These are phyloP conservation scores for Cryomyces minteri DNA, from an alignment of 495 filamentous ascomycete species.

Conservation along the genomic window DNA sequence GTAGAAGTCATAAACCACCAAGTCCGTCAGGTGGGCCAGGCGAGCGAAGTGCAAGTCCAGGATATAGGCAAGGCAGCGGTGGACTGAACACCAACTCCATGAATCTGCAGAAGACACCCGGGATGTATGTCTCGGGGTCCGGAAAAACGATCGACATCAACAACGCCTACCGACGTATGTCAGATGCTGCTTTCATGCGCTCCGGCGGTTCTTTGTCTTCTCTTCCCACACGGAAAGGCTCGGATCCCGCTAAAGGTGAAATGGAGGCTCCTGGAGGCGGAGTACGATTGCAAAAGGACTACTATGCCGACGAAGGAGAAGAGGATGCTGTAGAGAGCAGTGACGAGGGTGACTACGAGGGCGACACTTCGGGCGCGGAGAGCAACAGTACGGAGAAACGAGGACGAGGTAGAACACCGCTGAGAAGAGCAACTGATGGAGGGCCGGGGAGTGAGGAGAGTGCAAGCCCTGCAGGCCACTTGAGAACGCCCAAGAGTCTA, in stretches of 20 bases:
- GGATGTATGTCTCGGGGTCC: slow-evolving; percentile 27
- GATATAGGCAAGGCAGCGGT: slow-evolving; percentile 12
- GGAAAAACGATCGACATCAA: slow-evolving; percentile 36
- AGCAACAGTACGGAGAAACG: slow-evolving; percentile 11
- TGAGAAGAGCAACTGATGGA: slow-evolving; percentile 7
- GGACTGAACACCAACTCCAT: slow-evolving; percentile 20
- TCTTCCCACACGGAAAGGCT: slow-evolving; percentile 24
- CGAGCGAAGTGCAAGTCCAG: slow-evolving; percentile 41
- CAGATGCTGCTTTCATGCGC: slow-evolving; percentile 40
- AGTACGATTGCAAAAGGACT: slow-evolving; percentile 56
- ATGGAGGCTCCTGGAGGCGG: slow-evolving; percentile 27
- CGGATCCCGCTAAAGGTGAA: slow-evolving; percentile 14
- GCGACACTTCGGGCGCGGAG: slow-evolving; percentile 5
- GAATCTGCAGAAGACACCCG: slow-evolving; percentile 20
- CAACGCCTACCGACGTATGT: slow-evolving; percentile 41
- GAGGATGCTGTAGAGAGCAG: slow-evolving; percentile 26
- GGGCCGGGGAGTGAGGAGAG: slow-evolving; percentile 7
- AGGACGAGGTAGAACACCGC: slow-evolving; percentile 16
- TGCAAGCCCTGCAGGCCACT: too few relatives aligned
- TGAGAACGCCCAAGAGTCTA: slow-evolving; percentile 29
- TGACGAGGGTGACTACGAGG: slow-evolving; percentile 21
- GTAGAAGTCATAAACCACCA: slow-evolving; percentile 33
- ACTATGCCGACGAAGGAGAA: slow-evolving; percentile 38
- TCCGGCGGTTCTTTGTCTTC: slow-evolving; percentile 34
- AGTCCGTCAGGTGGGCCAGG: slow-evolving; percentile 37